Conservation (phyloP, 2,329 filamentous ascomycete species). For the Fusarium luffae region DNA sequence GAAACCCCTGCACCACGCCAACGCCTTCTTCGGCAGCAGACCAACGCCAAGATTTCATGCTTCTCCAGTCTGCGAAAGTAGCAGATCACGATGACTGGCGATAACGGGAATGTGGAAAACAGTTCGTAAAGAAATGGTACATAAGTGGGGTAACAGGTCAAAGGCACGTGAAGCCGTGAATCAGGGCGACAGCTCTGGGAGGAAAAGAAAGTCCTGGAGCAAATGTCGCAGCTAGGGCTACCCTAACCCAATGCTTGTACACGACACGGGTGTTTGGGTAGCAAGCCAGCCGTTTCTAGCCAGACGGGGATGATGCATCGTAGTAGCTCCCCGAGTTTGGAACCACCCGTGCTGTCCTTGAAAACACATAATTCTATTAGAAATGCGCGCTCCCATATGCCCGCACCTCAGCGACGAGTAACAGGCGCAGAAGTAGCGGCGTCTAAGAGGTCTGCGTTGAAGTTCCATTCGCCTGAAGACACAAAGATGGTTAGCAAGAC, state of each 20-base stretch:
- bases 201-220: background rate
- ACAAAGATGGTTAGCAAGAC: constrained; percentile 39
- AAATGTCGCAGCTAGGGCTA: constrained; percentile 13
- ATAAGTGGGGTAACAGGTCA: background rate
- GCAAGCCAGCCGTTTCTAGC: constrained; percentile 3
- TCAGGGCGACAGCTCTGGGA: background rate
- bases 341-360: background rate
- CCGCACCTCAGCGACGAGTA: constrained; percentile 32
- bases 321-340: background rate
- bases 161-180: constrained; percentile 2
- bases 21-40: constrained; percentile 35
- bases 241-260: constrained; percentile 8
- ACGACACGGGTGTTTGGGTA: constrained; percentile 5
- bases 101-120: constrained; percentile 26
- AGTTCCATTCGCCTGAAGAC: constrained; percentile 58
- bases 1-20: constrained; percentile 34
- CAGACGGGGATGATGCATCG: background rate
- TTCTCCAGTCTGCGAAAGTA: constrained; percentile 29
- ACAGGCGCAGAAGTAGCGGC: constrained; percentile 39
- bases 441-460: constrained; percentile 51
- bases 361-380: background rate
- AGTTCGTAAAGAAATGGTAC: constrained; percentile 25
- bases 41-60: constrained; percentile 35
- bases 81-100: constrained; percentile 17
- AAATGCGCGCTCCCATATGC: background rate